phyloP scores from a whole-genome alignment of 1,284 basidiomycete genomes.

The Entoloma clypeatum region DNA sequence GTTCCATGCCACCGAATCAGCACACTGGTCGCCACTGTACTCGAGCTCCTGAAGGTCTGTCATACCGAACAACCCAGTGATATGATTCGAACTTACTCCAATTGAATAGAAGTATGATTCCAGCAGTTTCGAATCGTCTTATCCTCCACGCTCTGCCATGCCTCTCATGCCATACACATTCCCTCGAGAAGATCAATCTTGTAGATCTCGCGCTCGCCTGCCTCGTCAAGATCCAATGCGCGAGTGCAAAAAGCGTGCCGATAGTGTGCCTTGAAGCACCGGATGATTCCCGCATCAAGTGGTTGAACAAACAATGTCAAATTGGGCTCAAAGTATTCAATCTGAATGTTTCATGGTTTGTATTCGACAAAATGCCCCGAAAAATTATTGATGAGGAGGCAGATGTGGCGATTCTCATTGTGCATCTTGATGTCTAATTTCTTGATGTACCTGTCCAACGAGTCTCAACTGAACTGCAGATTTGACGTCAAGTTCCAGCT shows the following conservation, averaged over 20 bases:
- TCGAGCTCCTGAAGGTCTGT: neutral
- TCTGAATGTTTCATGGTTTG: too few relatives aligned
- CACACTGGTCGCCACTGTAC: neutral
- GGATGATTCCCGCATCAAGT: too few relatives aligned
- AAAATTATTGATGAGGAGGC: slow-evolving; percentile 33
- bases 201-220: slow-evolving; percentile 31
- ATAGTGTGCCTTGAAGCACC: too few relatives aligned
- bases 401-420: slow-evolving; percentile 21
- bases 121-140: slow-evolving; percentile 33
- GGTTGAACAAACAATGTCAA: too few relatives aligned
- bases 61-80: neutral
- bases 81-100: slow-evolving; percentile 1
- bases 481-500: too few relatives aligned
- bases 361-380: too few relatives aligned
- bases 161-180: slow-evolving; percentile 28
- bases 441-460: too few relatives aligned
- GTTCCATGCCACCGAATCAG: slow-evolving; percentile 13
- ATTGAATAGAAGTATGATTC: slow-evolving; percentile 27
- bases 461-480: too few relatives aligned
- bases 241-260: slow-evolving; percentile 18
- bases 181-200: slow-evolving; percentile 32
- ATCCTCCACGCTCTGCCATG: slow-evolving; percentile 27
- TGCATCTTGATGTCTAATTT: slow-evolving; percentile 27
- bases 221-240: slow-evolving; percentile 31
- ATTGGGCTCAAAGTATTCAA: too few relatives aligned